Conservation (phyloP, 257 asterid species). For the Coffea canephora region DNA sequence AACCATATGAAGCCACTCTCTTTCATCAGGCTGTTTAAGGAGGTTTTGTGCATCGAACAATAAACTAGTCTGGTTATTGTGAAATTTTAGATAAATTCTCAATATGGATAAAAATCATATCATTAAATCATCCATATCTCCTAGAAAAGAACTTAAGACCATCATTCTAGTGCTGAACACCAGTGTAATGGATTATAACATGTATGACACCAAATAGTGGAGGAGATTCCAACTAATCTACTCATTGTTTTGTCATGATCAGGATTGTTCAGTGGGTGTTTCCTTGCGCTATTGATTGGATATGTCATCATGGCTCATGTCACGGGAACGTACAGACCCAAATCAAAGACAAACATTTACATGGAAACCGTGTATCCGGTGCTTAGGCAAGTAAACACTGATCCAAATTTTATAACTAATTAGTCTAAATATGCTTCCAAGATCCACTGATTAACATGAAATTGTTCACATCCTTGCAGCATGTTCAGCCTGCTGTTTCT, state of each 20-base stretch:
- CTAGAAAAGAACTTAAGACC: not conserved
- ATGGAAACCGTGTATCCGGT: conserved; percentile 94
- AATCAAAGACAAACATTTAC: conserved; percentile 52
- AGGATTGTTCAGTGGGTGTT: conserved; percentile 83
- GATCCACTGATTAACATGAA: not conserved
- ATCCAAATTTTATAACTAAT: not conserved
- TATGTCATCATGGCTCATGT: conserved; percentile 76
- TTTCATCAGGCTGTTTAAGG: not conserved
- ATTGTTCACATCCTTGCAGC: conserved; percentile 46
- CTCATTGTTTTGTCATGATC: conserved; percentile 10
- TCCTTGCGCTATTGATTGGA: conserved; percentile 70
- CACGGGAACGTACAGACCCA: conserved; percentile 64
- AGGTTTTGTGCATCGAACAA: not conserved
- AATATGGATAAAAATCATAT: not conserved
- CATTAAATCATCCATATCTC: not conserved
- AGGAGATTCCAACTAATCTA: not conserved
- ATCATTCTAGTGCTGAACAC: not conserved
- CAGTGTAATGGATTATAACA: not conserved
- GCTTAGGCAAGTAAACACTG: conserved; percentile 58
- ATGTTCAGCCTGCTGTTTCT: conserved; percentile 80
- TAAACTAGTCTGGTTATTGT: not conserved
- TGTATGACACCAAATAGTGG: not conserved
- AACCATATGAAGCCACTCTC: not conserved
- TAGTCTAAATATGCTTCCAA: not conserved
- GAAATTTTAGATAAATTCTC: not conserved